phyloP scores from a whole-genome alignment of 257 asterid species.

The Nicotiana tomentosiformis region DNA sequence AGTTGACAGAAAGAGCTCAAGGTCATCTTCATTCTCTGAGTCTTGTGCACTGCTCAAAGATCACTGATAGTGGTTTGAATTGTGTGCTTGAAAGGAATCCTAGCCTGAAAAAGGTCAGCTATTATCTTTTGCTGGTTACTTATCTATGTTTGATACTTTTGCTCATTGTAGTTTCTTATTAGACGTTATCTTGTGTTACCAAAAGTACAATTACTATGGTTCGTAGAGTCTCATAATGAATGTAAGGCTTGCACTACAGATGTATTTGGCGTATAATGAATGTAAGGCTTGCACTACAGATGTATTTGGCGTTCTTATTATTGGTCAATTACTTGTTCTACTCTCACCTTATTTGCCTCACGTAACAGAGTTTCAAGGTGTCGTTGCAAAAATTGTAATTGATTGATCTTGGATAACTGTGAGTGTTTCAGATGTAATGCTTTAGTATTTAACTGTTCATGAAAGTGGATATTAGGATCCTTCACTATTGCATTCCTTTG shows the following conservation, averaged over 20 bases:
- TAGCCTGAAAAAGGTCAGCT: slow-evolving; percentile 52
- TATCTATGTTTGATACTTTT: neutral
- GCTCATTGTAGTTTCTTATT: neutral
- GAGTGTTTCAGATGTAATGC: neutral
- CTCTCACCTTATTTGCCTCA: neutral
- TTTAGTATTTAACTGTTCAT: neutral
- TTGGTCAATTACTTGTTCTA: neutral
- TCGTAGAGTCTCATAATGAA: neutral
- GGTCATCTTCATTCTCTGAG: slow-evolving; percentile 59
- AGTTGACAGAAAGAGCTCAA: slow-evolving; percentile 57
- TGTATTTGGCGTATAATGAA: neutral
- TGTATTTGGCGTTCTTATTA: neutral
- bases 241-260: neutral
- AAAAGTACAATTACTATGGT: neutral
- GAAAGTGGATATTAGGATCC: neutral
- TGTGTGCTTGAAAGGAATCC: slow-evolving; percentile 50
- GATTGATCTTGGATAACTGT: neutral
- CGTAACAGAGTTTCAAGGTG: neutral
- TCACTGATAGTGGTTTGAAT: slow-evolving; percentile 47
- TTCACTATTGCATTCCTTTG: neutral
- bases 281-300: neutral
- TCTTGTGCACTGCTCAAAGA: slow-evolving; percentile 44
- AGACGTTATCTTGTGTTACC: neutral
- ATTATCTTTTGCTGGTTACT: neutral
- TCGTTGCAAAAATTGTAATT: neutral